Evolutionary conservation across 2,329 filamentous ascomycete species (phyloP).

Genomic region (Talaromyces pinophilus): DNA sequence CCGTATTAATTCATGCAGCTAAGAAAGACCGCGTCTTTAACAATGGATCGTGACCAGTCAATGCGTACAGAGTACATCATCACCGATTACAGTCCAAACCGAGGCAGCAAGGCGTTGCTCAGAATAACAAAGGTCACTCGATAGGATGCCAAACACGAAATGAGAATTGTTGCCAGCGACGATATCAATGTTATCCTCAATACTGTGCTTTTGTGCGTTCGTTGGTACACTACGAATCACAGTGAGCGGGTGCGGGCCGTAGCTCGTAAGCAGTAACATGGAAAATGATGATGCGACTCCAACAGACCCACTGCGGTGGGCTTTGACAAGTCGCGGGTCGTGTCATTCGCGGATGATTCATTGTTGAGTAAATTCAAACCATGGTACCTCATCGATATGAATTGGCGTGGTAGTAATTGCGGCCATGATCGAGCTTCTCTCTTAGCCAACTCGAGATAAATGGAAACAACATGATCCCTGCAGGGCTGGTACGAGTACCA

Average conservation of each 20-base stretch:
- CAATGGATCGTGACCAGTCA: constrained; percentile 8
- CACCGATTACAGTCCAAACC: neutral
- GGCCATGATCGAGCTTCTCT: neutral
- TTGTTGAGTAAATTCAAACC: neutral
- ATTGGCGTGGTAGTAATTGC: neutral
- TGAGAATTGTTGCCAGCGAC: neutral
- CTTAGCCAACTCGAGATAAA: neutral
- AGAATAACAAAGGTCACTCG: neutral
- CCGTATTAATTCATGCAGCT: constrained; percentile 12
- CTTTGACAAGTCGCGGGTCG: neutral
- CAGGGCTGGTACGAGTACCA: neutral
- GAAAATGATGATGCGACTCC: constrained; percentile 7
- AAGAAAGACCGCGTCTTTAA: constrained; percentile 10
- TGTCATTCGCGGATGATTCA: neutral
- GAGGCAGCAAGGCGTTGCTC: neutral
- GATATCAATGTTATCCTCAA: neutral
- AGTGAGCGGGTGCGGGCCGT: constrained; percentile 9
- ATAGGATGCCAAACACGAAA: neutral
- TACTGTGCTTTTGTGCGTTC: neutral
- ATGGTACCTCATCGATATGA: neutral
- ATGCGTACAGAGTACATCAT: constrained; percentile 12
- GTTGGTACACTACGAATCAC: neutral
- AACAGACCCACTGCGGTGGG: constrained; percentile 2
- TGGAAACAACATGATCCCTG: neutral
- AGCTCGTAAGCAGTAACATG: neutral